Percentiles rank a stretch among this genome's conserved stretches.
Evolutionary conservation across 2,329 filamentous ascomycete genomes (phyloP).

Genomic region (Chaetomium sp.): DNA sequence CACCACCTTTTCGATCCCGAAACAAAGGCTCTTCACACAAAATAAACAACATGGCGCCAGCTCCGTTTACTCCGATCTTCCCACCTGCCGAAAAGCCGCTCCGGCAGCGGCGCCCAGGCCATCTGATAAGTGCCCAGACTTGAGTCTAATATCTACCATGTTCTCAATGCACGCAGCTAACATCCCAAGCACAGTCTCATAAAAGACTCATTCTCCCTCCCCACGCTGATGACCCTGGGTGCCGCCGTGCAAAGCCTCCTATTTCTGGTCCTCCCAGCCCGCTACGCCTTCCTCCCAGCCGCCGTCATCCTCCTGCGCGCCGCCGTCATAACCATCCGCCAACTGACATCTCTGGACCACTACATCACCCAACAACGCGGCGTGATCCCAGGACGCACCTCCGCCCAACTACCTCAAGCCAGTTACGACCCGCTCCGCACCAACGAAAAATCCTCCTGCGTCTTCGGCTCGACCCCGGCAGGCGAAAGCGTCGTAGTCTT

Average conservation of each 20-base stretch:
- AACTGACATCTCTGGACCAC: slow-evolving; percentile 13
- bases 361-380: slow-evolving; percentile 22
- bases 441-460: slow-evolving; percentile 18
- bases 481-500: slow-evolving; percentile 35
- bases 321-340: slow-evolving; percentile 27
- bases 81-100: too few relatives aligned
- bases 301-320: slow-evolving; percentile 27
- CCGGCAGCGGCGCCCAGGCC: too few relatives aligned
- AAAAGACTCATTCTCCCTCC: slow-evolving; percentile 32
- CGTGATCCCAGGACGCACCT: slow-evolving; percentile 30
- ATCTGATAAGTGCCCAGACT: too few relatives aligned
- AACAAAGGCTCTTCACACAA: too few relatives aligned
- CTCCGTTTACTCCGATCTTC: too few relatives aligned
- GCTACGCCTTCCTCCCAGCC: slow-evolving; percentile 32
- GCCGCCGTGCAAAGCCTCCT: slow-evolving; percentile 32
- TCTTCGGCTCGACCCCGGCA: slow-evolving; percentile 21
- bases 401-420: slow-evolving; percentile 29
- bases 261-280: slow-evolving; percentile 29
- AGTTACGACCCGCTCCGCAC: slow-evolving; percentile 4
- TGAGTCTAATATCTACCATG: too few relatives aligned
- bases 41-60: too few relatives aligned
- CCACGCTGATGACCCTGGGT: slow-evolving; percentile 29
- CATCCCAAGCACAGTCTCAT: slow-evolving; percentile 9
- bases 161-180: neutral
- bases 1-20: too few relatives aligned